A percentile compares a stretch with the other conserved stretches of the same genome.
phyloP scores from a whole-genome alignment of 257 asterid genomes.

The Nicotiana otophora region DNA sequence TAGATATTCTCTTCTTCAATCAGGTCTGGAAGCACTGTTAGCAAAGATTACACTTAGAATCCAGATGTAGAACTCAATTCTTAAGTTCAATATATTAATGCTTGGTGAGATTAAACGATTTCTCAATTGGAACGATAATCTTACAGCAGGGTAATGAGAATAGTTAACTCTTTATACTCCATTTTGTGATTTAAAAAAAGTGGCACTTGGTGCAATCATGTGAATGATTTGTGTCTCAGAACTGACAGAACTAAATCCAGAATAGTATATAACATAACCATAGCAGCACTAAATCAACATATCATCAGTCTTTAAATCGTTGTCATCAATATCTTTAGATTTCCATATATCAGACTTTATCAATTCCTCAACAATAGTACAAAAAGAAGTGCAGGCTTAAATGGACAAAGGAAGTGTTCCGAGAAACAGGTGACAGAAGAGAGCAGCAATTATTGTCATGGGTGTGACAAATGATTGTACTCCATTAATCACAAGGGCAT shows the following conservation, averaged over 20 bases:
- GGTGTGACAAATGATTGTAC: neutral
- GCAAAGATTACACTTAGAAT: slow-evolving; percentile 19
- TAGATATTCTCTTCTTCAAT: slow-evolving; percentile 37
- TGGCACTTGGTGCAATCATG: neutral
- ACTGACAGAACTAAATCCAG: neutral
- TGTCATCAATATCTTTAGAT: neutral
- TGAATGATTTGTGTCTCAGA: neutral
- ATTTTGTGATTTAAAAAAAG: neutral
- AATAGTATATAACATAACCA: neutral
- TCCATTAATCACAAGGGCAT: neutral
- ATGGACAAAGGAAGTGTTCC: neutral
- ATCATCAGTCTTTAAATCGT: neutral
- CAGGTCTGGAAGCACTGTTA: slow-evolving; percentile 38
- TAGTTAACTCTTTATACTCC: neutral
- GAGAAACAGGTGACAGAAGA: neutral
- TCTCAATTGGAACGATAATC: neutral
- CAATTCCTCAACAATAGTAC: neutral
- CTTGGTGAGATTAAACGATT: neutral
- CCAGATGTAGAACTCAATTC: neutral
- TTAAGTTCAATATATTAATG: neutral
- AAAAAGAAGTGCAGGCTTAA: neutral
- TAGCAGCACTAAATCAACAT: neutral
- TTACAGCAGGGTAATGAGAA: neutral
- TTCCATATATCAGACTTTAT: neutral
- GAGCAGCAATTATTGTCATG: neutral